phyloP scores from a whole-genome alignment of 208 protist species.

The Trypanosomatidae sp. region DNA sequence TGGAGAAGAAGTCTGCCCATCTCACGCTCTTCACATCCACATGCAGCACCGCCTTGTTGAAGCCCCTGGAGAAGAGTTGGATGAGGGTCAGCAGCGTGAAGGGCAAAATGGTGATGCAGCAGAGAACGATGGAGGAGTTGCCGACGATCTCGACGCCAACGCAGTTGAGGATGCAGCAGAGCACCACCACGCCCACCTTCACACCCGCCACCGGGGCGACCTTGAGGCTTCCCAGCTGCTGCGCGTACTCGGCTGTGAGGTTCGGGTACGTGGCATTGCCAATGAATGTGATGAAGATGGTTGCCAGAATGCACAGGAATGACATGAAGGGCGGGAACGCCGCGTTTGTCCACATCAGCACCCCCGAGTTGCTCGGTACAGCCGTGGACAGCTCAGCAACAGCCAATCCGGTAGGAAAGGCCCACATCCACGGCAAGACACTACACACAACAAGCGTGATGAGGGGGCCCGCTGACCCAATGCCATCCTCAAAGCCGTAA shows the following conservation, averaged over 20 bases:
- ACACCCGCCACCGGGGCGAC: constrained; percentile 37
- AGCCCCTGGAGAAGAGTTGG: constrained; percentile 66
- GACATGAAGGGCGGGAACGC: constrained; percentile 76
- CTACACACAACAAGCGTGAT: constrained; percentile 79
- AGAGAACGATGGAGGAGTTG: constrained; percentile 57
- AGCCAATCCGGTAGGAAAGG: constrained; percentile 74
- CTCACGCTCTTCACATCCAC: constrained; percentile 52
- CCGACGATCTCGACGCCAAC: constrained; percentile 80
- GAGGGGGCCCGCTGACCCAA: constrained; percentile 72
- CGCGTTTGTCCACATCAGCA: constrained; percentile 88
- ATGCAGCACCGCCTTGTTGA: constrained; percentile 68
- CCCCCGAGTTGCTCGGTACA: constrained; percentile 83
- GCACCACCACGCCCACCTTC: constrained; percentile 61
- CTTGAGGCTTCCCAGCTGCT: constrained; percentile 34
- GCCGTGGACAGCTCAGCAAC: constrained; percentile 82
- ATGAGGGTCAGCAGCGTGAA: constrained; percentile 72
- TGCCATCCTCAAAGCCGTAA: constrained; percentile 86
- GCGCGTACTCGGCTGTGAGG: constrained; percentile 72
- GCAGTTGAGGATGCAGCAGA: constrained; percentile 76
- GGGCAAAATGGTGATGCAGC: constrained; percentile 60
- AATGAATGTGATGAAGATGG: constrained; percentile 83
- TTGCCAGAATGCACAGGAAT: constrained; percentile 71
- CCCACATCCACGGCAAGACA: constrained; percentile 80
- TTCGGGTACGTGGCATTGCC: constrained; percentile 84
- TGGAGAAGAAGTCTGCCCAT: constrained; percentile 77